Evolutionary conservation across 179 eudicot species (phyloP).

Genomic region (Corrigiola litoralis): DNA sequence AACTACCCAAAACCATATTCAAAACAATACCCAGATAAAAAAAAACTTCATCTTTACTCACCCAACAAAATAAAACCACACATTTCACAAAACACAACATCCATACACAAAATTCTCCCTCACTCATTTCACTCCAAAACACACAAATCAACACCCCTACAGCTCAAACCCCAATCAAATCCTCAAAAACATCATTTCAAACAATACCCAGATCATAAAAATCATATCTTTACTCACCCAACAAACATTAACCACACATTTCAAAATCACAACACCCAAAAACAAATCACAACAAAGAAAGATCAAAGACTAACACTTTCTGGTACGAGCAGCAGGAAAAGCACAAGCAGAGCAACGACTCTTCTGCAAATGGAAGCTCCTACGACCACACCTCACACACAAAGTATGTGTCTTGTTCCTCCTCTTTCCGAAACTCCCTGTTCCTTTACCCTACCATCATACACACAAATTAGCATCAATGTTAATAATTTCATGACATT

Average conservation of each 20-base stretch:
- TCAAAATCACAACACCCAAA: background rate
- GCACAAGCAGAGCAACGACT: conserved; percentile 75
- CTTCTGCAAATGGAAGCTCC: conserved; percentile 88
- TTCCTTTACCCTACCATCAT: conserved; percentile 61
- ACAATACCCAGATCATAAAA: too few relatives aligned
- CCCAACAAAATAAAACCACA: too few relatives aligned
- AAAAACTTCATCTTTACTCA: too few relatives aligned
- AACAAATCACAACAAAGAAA: background rate
- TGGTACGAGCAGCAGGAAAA: conserved; percentile 67
- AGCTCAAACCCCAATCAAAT: background rate
- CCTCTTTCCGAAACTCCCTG: conserved; percentile 91
- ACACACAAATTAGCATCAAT: background rate
- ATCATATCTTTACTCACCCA: background rate
- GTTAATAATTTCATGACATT: too few relatives aligned
- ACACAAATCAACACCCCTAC: background rate
- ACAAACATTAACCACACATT: background rate
- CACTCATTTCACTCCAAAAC: too few relatives aligned
- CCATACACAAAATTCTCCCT: too few relatives aligned
- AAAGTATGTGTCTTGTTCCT: conserved; percentile 95
- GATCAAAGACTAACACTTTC: conserved; percentile 48
- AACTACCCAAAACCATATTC: too few relatives aligned
- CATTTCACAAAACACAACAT: too few relatives aligned
- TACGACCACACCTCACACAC: conserved; percentile 79
- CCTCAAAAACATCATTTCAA: background rate
- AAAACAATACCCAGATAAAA: too few relatives aligned